Evolutionary conservation across 352 stramenopile genomes (phyloP).

Genomic region (Phytophthora hybrid): DNA sequence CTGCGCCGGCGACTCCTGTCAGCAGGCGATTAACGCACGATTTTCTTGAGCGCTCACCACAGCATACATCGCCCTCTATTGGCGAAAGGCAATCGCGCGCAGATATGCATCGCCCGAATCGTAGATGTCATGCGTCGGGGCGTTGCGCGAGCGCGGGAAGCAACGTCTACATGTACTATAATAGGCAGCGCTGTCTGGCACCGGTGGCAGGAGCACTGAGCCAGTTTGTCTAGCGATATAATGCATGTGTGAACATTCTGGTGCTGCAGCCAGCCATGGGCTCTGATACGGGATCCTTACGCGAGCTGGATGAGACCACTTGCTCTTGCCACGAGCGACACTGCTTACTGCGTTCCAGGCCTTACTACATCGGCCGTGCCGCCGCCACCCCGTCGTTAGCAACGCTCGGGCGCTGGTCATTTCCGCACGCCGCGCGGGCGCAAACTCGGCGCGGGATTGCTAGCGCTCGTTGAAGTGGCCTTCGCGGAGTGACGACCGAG

Average conservation of each 20-base stretch:
- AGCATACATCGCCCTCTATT: not conserved
- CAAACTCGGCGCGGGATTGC: not conserved
- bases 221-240: no score
- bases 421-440: no score
- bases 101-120: constrained; percentile 1
- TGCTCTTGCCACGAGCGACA: no score
- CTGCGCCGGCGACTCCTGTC: constrained; percentile 11
- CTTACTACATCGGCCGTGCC: not conserved
- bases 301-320: no score
- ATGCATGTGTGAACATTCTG: not conserved
- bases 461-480: no score
- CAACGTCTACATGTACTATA: no score
- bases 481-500: no score
- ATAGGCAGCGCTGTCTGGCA: no score
- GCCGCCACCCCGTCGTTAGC: not conserved
- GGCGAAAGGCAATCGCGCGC: not conserved
- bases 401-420: not conserved
- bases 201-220: no score
- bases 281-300: not conserved
- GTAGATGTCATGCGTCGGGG: not conserved
- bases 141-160: not conserved
- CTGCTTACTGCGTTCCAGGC: not conserved
- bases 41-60: not conserved
- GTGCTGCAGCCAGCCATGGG: not conserved
- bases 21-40: constrained; percentile 20